Conservation (phyloP, 805 yeast genomes). For the Wickerhamiella parazyma region DNA sequence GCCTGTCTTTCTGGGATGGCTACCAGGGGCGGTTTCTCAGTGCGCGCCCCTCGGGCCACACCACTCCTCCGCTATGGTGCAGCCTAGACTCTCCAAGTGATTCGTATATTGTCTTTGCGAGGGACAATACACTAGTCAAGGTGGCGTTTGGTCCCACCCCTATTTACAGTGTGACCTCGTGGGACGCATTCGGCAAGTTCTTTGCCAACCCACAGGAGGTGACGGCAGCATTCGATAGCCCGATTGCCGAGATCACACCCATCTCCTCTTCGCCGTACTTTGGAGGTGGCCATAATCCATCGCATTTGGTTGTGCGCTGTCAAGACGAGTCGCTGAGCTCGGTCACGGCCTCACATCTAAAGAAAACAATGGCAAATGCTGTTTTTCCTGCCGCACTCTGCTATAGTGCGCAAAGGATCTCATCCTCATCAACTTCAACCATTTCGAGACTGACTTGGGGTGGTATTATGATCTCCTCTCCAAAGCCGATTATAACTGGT, state of each 20-base stretch:
- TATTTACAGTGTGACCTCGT: conserved; percentile 65
- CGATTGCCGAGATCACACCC: conserved; percentile 37
- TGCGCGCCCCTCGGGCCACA: conserved; percentile 15
- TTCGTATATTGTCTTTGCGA: conserved; percentile 64
- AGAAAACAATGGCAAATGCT: conserved; percentile 36
- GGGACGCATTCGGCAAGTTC: conserved; percentile 66
- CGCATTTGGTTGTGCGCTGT: conserved; percentile 42
- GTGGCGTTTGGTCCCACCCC: conserved; percentile 74
- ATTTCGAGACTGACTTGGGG: conserved; percentile 61
- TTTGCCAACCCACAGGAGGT: conserved; percentile 47
- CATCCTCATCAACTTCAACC: conserved; percentile 39
- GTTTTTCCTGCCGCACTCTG: conserved; percentile 71
- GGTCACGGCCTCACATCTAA: conserved; percentile 13
- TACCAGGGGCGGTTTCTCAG: conserved; percentile 57
- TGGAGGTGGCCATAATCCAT: conserved; percentile 67
- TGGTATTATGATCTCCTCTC: conserved; percentile 53
- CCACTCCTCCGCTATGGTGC: conserved; percentile 40
- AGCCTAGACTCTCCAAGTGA: conserved; percentile 69
- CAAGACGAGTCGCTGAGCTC: conserved; percentile 43
- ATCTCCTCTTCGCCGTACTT: conserved; percentile 61
- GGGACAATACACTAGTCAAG: conserved; percentile 40
- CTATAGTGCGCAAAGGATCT: conserved; percentile 62
- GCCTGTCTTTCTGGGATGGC: conserved; percentile 88
- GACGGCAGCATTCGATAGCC: conserved; percentile 29
- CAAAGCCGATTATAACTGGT: conserved; percentile 49